Base-by-base conservation (phyloP, 441 rosid species). In the Arabidopsis lyrata region DNA sequence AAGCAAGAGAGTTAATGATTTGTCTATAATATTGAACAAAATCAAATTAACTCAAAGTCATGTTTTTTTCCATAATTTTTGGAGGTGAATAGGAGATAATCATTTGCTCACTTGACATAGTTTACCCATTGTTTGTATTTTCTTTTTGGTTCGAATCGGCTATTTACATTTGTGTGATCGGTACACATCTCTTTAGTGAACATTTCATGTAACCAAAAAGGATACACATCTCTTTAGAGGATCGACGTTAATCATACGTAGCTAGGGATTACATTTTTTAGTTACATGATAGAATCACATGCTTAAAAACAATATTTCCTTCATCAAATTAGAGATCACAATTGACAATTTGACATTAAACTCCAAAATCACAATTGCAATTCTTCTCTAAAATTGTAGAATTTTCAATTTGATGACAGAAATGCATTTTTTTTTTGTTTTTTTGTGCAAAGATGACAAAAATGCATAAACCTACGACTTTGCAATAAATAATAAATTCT, bases 1-100 rank as follows among this genome's bases (percentile, higher is more conserved):
- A 31, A 56, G 20, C 56, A 68, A 68, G 18, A 18, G 44, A 4
- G 45, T 68, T 68, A 56, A 68, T 44, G 65, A 69, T 69, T 42
- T 8, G 6, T 1, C 15, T 32, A 8, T 45, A 18, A 32, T 20
- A 41, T 34, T 57, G 29, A 41, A 35, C 48, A 50, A 66, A 47
- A 66, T 35, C 32, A 4, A 64, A 34, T 49, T 27, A 53, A 50
- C n/a, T 50, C 49, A 52, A 66, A 32, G 7, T 38, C 60, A 22
- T n/a, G 42, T 44, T 15, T 6, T 27, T 13, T 22, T 14, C 55
- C 6, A 34, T 36, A 36, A 52, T 31, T n/a, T 12, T 53, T 55
- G 13, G 20, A 13, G 35, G 59, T 55, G 13, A 31, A 31, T 29
- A 9, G 6, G 34, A 4, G 7, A 22, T 20, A 39, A 11, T 29